Evolutionary conservation across 768 basidiomycete species (phyloP).

Genomic region (Bullera alba): DNA sequence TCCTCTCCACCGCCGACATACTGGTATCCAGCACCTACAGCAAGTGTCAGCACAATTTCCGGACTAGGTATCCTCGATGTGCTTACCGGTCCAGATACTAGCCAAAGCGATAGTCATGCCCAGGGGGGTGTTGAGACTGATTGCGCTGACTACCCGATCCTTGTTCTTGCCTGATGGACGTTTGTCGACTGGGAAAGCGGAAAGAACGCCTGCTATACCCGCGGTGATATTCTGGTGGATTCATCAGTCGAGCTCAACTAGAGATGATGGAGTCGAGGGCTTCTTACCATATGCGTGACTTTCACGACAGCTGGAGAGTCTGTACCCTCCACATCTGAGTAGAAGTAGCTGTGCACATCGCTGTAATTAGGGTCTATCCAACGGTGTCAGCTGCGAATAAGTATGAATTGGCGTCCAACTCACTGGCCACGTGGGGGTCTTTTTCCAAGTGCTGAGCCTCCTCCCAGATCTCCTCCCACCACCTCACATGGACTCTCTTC

Average conservation of each 20-base stretch:
- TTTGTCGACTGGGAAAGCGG: conserved; percentile 66
- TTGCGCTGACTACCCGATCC: conserved; percentile 71
- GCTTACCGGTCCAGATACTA: conserved; percentile 49
- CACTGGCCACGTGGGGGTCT: conserved; percentile 38
- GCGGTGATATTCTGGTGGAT: conserved; percentile 68
- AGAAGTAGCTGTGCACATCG: conserved; percentile 48
- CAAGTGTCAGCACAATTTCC: background rate
- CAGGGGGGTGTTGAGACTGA: conserved; percentile 66
- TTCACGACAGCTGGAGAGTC: conserved; percentile 13
- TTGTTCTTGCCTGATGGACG: conserved; percentile 54
- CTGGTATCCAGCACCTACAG: conserved; percentile 35
- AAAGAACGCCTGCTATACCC: conserved; percentile 71
- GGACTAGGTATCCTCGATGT: conserved; percentile 51
- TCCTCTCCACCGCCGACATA: too few relatives aligned
- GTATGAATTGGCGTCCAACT: background rate
- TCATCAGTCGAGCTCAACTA: conserved; percentile 1
- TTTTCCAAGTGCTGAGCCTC: conserved; percentile 55
- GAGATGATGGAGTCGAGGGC: background rate
- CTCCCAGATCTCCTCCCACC: conserved; percentile 60
- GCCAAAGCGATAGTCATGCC: conserved; percentile 75
- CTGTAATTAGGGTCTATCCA: conserved; percentile 12
- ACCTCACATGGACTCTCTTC: conserved; percentile 49
- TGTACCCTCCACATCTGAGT: conserved; percentile 43
- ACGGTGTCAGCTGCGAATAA: conserved; percentile 2
- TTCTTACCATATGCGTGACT: conserved; percentile 59